Evolutionary conservation across 768 basidiomycete species (phyloP).

Genomic region (Suillus variegatus): DNA sequence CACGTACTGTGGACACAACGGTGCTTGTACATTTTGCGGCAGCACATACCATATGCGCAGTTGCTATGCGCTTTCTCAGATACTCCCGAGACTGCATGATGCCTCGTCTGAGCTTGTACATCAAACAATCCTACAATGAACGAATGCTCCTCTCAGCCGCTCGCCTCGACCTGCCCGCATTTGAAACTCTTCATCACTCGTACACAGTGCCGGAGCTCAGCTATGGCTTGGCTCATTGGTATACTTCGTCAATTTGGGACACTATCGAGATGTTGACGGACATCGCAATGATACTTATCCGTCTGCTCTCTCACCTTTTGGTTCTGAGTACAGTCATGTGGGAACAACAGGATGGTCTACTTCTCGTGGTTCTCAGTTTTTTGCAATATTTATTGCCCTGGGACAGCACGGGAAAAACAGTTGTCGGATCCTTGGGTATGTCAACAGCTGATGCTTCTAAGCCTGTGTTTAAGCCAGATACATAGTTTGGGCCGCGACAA

Average conservation of each 20-base stretch:
- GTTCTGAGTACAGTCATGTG: constrained; percentile 62
- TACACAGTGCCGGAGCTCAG: constrained; percentile 66
- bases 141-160: constrained; percentile 67
- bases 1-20: constrained; percentile 56
- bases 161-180: constrained; percentile 76
- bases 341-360: constrained; percentile 62
- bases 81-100: constrained; percentile 41
- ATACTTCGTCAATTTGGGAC: constrained; percentile 56
- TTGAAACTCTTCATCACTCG: constrained; percentile 48
- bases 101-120: constrained; percentile 55
- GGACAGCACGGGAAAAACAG: constrained; percentile 23
- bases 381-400: constrained; percentile 50
- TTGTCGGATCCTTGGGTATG: constrained; percentile 33
- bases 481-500: constrained; percentile 72
- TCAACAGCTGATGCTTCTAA: background rate
- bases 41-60: constrained; percentile 54
- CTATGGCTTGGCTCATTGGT: constrained; percentile 37
- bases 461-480: background rate
- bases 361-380: constrained; percentile 60
- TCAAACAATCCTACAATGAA: constrained; percentile 60
- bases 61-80: constrained; percentile 45
- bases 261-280: constrained; percentile 47
- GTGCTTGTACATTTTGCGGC: constrained; percentile 56
- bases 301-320: constrained; percentile 57
- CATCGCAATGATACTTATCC: constrained; percentile 45